Conservation (phyloP, 176 grass and related monocot species). For the Bothriochloa decipiens region DNA sequence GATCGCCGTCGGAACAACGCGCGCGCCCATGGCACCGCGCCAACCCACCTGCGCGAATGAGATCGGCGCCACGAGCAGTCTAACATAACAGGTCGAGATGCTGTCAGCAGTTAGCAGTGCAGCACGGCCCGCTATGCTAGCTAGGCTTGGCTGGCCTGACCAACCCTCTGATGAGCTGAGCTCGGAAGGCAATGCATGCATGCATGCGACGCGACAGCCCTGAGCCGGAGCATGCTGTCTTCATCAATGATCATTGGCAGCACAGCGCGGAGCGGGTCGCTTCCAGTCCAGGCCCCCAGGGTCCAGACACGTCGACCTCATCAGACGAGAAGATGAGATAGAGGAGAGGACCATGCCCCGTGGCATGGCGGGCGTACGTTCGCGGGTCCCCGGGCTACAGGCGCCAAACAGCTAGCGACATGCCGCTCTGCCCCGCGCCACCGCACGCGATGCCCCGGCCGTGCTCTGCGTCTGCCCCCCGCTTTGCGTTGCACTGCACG, state of each 20-base stretch:
- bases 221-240: constrained; percentile 29
- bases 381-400: neutral
- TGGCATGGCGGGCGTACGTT: neutral
- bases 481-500: neutral
- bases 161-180: neutral
- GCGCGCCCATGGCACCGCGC: neutral
- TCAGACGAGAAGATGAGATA: neutral
- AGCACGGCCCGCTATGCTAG: neutral
- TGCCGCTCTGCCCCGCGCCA: constrained; percentile 43
- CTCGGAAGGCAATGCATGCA: neutral
- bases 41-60: neutral
- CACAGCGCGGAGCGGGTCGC: neutral
- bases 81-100: neutral
- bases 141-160: neutral
- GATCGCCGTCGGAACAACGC: neutral
- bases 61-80: neutral
- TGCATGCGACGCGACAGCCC: neutral
- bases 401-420: constrained; percentile 60
- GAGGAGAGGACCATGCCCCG: neutral
- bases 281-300: neutral
- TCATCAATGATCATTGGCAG: constrained; percentile 42
- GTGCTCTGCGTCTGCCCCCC: neutral
- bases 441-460: constrained; percentile 16
- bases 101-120: neutral
- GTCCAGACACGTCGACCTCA: constrained; percentile 8